Percentiles rank a stretch among this genome's conserved stretches.
Conservation (phyloP, 768 basidiomycete species). For the Kwoniella dendrophila region DNA sequence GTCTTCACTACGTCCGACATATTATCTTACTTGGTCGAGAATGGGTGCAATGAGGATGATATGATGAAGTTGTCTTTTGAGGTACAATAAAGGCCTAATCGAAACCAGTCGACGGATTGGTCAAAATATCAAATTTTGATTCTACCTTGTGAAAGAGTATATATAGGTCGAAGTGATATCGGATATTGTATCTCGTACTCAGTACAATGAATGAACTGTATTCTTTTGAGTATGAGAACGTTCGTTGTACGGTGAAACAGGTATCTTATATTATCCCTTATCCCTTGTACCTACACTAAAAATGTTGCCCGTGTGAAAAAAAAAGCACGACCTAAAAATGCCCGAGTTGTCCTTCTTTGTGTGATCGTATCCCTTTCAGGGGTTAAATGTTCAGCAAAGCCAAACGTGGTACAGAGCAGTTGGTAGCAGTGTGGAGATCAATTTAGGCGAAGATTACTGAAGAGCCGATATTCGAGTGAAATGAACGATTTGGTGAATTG, state of each 20-base stretch:
- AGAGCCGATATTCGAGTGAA: no score
- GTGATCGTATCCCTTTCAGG: conserved; percentile 6
- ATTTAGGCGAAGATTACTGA: no score
- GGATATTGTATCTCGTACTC: no score
- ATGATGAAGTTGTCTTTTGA: neutral
- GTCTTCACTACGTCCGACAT: conserved; percentile 17
- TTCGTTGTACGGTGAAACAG: neutral
- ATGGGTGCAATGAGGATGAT: neutral
- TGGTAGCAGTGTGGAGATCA: no score
- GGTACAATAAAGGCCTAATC: neutral
- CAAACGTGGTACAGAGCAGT: no score
- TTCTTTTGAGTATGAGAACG: neutral
- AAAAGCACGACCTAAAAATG: neutral
- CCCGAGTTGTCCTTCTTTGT: neutral
- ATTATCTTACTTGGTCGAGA: neutral
- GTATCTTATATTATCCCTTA: neutral
- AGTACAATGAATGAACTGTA: no score
- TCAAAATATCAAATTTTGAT: no score
- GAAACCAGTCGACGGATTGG: conserved; percentile 6
- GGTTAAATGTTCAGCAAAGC: neutral
- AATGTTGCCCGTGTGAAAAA: neutral
- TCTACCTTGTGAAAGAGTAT: no score
- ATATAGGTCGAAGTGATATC: neutral
- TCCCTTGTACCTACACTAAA: no score
- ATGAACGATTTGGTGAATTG: no score